Evolutionary conservation across 140 eudicot species (phyloP).

Genomic region (Oenanthe javanica): DNA sequence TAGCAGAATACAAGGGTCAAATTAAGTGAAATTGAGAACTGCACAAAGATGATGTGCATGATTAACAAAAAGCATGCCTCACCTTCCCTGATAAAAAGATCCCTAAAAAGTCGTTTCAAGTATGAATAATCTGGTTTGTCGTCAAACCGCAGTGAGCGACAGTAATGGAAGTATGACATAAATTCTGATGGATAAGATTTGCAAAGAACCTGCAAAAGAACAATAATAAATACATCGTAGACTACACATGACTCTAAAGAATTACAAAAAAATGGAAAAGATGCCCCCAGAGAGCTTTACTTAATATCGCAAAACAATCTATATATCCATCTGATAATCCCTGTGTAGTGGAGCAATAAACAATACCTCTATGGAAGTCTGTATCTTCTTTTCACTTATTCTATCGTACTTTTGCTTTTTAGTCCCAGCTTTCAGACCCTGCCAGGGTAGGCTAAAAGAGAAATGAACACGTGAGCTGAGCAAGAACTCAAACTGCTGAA

Average conservation of each 20-base stretch:
- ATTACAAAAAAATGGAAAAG: neutral
- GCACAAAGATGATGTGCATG: neutral
- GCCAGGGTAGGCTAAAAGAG: conserved; percentile 86
- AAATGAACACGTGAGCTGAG: conserved; percentile 10
- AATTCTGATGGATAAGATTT: conserved; percentile 89
- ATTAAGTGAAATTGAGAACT: neutral
- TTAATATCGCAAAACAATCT: neutral
- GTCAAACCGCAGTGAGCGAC: conserved; percentile 90
- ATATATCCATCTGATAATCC: neutral
- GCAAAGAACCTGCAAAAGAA: conserved; percentile 62
- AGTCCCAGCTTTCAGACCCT: conserved; percentile 90
- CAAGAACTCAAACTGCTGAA: neutral
- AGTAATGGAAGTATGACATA: conserved; percentile 90
- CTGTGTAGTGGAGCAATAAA: neutral
- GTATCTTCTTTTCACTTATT: conserved; percentile 95
- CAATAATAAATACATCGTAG: conserved; percentile 23
- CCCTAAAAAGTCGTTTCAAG: conserved; percentile 87
- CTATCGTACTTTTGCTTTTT: conserved; percentile 91
- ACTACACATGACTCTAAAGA: neutral
- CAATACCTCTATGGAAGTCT: conserved; percentile 81
- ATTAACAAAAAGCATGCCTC: neutral
- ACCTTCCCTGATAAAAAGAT: conserved; percentile 95
- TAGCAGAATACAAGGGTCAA: neutral
- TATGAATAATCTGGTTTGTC: conserved; percentile 96
- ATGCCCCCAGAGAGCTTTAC: neutral